Conservation (phyloP, 2,329 filamentous ascomycete genomes). For the Fusarium goolgardi region DNA sequence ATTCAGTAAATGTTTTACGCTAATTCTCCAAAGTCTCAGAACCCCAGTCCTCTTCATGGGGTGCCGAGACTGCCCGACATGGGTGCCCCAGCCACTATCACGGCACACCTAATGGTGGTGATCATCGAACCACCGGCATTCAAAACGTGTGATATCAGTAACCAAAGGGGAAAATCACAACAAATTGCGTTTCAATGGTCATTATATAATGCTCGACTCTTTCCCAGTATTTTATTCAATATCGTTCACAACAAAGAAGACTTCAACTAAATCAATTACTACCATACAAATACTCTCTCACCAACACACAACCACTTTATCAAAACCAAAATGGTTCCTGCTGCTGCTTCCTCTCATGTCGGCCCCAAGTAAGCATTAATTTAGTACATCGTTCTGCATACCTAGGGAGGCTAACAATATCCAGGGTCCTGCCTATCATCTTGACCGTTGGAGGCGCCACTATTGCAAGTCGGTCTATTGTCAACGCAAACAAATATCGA, state of each 20-base stretch:
- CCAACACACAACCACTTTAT: neutral
- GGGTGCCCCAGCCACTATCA: constrained; percentile 27
- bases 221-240: neutral
- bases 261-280: neutral
- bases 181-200: neutral
- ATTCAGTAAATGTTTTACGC: neutral
- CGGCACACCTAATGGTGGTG: constrained; percentile 29
- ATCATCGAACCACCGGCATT: constrained; percentile 43
- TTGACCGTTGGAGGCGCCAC: constrained; percentile 42
- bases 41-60: constrained; percentile 10
- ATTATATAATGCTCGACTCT: constrained; percentile 32
- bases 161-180: constrained; percentile 11
- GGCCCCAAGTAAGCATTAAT: constrained; percentile 31
- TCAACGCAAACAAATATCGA: constrained; percentile 14
- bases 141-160: constrained; percentile 33
- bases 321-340: constrained; percentile 40
- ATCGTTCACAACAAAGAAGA: neutral
- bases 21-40: constrained; percentile 15
- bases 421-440: constrained; percentile 39
- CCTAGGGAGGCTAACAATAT: neutral
- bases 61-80: constrained; percentile 36
- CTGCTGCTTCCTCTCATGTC: constrained; percentile 13
- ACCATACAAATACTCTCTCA: neutral
- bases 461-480: constrained; percentile 32
- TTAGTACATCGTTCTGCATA: fast-evolving